These are phyloP conservation scores for Casuarina cunninghamiana DNA, from an alignment of 306 rosid genomes.

Conservation along the genomic window DNA sequence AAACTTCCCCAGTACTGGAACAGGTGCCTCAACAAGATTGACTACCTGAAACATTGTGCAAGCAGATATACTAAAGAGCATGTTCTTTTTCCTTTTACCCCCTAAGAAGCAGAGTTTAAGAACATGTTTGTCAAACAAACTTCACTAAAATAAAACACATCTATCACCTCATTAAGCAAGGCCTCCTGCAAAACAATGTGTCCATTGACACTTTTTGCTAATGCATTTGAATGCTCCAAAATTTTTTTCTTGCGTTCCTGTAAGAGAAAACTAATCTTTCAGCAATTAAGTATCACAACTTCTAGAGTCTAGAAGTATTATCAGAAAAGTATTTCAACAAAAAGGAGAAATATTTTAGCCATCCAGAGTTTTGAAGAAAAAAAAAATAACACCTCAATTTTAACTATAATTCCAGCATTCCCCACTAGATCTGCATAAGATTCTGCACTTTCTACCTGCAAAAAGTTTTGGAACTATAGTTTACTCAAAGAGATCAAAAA, in stretches of 20 bases:
- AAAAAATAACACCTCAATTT: slow-evolving; percentile 54
- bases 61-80: slow-evolving; percentile 25
- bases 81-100: not conserved
- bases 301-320: not conserved
- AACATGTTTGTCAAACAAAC: slow-evolving; percentile 20
- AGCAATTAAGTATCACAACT: slow-evolving; percentile 3
- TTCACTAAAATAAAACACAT: slow-evolving; percentile 25
- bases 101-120: not conserved
- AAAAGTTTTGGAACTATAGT: slow-evolving; percentile 18
- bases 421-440: slow-evolving; percentile 58
- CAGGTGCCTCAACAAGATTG: slow-evolving; percentile 93
- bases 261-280: slow-evolving; percentile 16
- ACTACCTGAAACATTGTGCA: slow-evolving; percentile 55
- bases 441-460: slow-evolving; percentile 82
- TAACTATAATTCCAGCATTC: slow-evolving; percentile 60
- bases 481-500: not conserved
- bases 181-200: slow-evolving; percentile 57
- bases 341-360: not conserved
- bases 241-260: slow-evolving; percentile 73
- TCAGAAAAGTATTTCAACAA: not conserved
- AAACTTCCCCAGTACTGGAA: slow-evolving; percentile 87
- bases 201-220: slow-evolving; percentile 78
- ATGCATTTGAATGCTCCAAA: slow-evolving; percentile 55
- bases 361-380: not conserved
- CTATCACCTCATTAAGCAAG: slow-evolving; percentile 79